Conservation (phyloP, 2,329 filamentous ascomycete genomes). For the Sclerotinia minor region DNA sequence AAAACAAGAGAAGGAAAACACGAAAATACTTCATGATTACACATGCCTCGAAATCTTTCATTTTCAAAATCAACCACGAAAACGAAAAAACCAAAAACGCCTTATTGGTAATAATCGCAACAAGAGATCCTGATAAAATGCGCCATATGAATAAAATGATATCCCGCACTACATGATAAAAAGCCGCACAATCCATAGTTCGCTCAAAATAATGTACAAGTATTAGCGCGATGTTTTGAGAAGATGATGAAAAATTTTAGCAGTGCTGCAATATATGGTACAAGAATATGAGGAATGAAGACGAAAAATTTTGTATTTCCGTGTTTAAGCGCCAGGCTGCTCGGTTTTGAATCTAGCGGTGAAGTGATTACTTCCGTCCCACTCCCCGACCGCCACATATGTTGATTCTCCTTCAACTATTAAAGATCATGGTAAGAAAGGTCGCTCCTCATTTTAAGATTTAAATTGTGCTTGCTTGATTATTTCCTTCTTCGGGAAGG, state of each 20-base stretch:
- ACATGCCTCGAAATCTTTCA: background rate
- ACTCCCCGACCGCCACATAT: background rate
- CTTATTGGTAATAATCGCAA: background rate
- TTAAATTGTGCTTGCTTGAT: background rate
- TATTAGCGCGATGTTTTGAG: constrained; percentile 7
- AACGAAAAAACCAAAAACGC: constrained; percentile 1
- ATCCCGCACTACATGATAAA: background rate
- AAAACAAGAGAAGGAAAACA: background rate
- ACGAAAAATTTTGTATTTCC: background rate
- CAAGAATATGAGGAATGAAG: constrained; percentile 13
- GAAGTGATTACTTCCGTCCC: background rate
- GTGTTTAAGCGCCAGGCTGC: background rate
- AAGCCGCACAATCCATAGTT: background rate
- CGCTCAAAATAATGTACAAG: constrained; percentile 11
- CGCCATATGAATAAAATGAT: constrained; percentile 1
- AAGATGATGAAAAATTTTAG: background rate
- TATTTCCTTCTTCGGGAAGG: constrained; percentile 30
- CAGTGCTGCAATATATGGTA: constrained; percentile 13
- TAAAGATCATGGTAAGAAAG: background rate
- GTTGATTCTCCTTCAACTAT: background rate
- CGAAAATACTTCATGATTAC: background rate
- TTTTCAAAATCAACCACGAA: background rate
- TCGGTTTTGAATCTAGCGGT: constrained; percentile 1
- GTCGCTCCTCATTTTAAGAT: background rate
- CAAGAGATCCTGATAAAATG: background rate